Evolutionary conservation across 2,329 filamentous ascomycete species (phyloP).

Genomic region (Clarireedia sp.): DNA sequence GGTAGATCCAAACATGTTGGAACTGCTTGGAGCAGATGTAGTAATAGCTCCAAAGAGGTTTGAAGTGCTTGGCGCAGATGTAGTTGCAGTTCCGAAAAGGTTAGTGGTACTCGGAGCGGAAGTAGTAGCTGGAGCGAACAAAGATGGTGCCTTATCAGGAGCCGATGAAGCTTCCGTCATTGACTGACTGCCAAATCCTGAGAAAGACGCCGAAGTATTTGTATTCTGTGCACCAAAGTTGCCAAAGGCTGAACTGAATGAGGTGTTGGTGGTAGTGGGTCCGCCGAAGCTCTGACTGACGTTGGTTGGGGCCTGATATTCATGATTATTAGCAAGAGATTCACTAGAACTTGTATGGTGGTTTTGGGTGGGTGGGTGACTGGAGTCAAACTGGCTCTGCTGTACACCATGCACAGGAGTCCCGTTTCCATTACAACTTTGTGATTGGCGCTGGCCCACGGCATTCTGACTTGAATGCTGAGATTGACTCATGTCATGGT

Average conservation of each 20-base stretch:
- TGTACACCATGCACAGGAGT: too few species aligned
- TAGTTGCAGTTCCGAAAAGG: too few species aligned
- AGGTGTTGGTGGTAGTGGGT: background rate
- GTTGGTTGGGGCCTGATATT: background rate
- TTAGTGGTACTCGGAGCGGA: background rate
- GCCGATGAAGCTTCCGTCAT: background rate
- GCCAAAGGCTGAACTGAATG: background rate
- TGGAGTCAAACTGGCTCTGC: background rate
- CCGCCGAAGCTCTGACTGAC: background rate
- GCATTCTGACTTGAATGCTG: too few species aligned
- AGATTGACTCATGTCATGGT: too few species aligned
- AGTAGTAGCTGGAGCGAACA: background rate
- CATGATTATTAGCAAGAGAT: background rate
- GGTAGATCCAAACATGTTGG: background rate
- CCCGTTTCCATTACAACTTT: too few species aligned
- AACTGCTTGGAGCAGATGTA: constrained; percentile 1
- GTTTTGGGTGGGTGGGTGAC: background rate
- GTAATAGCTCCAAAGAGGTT: too few species aligned
- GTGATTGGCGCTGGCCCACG: too few species aligned
- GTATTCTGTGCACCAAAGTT: background rate
- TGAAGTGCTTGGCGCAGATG: too few species aligned
- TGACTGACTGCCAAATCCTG: background rate
- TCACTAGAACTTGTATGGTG: background rate
- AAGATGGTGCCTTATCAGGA: background rate
- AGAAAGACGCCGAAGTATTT: background rate